Evolutionary conservation across 805 yeast genomes (phyloP).

Genomic region (Wickerhamomyces mucosus): DNA sequence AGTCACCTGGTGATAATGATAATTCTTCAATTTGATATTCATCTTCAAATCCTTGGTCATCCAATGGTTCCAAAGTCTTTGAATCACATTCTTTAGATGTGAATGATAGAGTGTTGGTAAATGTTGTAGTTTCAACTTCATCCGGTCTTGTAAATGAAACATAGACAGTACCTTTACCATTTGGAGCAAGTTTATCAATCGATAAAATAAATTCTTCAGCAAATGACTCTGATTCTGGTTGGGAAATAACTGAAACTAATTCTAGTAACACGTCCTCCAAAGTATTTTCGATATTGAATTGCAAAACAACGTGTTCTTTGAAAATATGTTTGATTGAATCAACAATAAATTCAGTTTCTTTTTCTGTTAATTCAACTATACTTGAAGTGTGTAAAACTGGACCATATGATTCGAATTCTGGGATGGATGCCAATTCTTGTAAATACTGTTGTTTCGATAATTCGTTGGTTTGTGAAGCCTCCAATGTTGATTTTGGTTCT

Average conservation of each 20-base stretch:
- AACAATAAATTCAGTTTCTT: constrained; percentile 89
- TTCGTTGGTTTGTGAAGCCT: constrained; percentile 19
- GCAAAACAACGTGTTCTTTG: constrained; percentile 62
- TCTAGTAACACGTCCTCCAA: constrained; percentile 68
- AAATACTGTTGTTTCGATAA: constrained; percentile 55
- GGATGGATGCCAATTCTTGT: constrained; percentile 57
- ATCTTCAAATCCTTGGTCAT: constrained; percentile 78
- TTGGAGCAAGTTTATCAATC: constrained; percentile 62
- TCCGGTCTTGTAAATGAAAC: constrained; percentile 65
- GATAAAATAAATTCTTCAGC: constrained; percentile 72
- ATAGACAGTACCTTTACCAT: constrained; percentile 63
- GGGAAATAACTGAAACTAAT: constrained; percentile 62
- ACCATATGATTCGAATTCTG: constrained; percentile 71
- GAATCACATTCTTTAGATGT: constrained; percentile 74
- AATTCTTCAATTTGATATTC: constrained; percentile 86
- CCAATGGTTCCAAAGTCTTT: constrained; percentile 53
- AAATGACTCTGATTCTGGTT: constrained; percentile 37
- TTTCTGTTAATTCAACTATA: constrained; percentile 67
- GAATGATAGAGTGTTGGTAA: constrained; percentile 63
- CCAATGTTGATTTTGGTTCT: constrained; percentile 4
- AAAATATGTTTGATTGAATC: constrained; percentile 77
- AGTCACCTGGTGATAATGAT: constrained; percentile 72
- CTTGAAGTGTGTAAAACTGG: constrained; percentile 61
- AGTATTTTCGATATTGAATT: constrained; percentile 80
- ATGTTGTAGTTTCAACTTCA: constrained; percentile 36